phyloP scores from a whole-genome alignment of 2,329 filamentous ascomycete genomes.

The Karstenula rhodostoma region DNA sequence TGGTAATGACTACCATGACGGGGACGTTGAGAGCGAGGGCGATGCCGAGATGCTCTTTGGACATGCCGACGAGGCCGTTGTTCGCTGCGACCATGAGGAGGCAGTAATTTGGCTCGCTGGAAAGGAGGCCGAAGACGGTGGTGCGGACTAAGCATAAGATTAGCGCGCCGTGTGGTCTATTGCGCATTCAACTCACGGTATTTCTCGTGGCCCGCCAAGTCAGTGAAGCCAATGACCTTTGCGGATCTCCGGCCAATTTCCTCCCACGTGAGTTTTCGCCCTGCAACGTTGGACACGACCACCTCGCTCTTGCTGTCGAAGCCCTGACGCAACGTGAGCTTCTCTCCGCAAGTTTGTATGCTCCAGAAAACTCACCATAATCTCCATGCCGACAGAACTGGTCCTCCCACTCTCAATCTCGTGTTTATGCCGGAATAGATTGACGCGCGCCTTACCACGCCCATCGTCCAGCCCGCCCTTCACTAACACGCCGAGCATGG shows the following conservation, averaged over 20 bases:
- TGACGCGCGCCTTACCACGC: constrained; percentile 89
- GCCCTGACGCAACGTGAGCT: constrained; percentile 66
- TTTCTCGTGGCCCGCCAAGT: constrained; percentile 92
- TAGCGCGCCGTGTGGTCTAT: neutral
- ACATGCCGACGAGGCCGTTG: constrained; percentile 97
- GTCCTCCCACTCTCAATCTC: constrained; percentile 96
- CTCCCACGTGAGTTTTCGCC: constrained; percentile 92
- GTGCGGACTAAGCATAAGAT: constrained; percentile 67
- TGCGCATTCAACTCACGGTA: constrained; percentile 60
- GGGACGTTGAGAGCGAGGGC: constrained; percentile 94
- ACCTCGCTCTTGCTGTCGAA: constrained; percentile 89
- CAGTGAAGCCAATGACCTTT: constrained; percentile 96
- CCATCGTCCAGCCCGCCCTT: constrained; percentile 96
- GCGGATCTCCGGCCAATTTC: constrained; percentile 94
- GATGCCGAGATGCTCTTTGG: constrained; percentile 95
- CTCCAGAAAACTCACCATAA: constrained; percentile 59
- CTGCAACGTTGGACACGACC: constrained; percentile 80
- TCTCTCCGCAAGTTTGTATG: constrained; percentile 62
- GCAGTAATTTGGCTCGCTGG: constrained; percentile 96
- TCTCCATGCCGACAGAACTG: constrained; percentile 97
- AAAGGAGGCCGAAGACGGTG: constrained; percentile 93
- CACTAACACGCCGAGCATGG: constrained; percentile 92
- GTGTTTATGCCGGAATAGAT: constrained; percentile 96
- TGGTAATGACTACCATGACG: constrained; percentile 97
- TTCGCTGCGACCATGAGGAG: constrained; percentile 98